Evolutionary conservation across 1,284 basidiomycete genomes (phyloP).

Genomic region (Leccinum solheimii): DNA sequence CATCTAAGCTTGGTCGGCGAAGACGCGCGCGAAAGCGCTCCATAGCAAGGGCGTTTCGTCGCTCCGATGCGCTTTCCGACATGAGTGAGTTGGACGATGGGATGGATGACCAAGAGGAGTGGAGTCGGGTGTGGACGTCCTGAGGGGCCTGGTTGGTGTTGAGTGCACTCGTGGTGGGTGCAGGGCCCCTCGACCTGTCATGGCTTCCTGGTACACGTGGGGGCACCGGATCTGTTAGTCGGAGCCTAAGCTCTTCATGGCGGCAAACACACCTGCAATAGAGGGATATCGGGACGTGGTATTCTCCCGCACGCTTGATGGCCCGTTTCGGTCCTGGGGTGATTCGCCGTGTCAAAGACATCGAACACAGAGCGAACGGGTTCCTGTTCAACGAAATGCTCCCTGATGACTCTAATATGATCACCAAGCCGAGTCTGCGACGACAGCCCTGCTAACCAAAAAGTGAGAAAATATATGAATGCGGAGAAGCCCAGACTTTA

Average conservation of each 20-base stretch:
- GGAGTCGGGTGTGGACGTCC: slow-evolving; percentile 23
- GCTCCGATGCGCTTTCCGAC: slow-evolving; percentile 44
- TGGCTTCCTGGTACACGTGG: slow-evolving; percentile 16
- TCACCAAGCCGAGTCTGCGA: slow-evolving; percentile 14
- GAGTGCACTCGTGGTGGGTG: slow-evolving; percentile 11
- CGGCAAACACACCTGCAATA: slow-evolving; percentile 18
- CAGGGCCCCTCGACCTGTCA: slow-evolving; percentile 19
- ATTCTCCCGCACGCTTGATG: slow-evolving; percentile 12
- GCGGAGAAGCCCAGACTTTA: slow-evolving; percentile 5
- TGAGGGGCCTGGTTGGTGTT: slow-evolving; percentile 15
- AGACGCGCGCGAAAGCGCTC: slow-evolving; percentile 30
- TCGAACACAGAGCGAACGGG: slow-evolving; percentile 32
- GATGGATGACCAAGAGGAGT: slow-evolving; percentile 31
- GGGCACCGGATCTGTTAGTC: slow-evolving; percentile 17
- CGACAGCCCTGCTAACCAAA: not conserved
- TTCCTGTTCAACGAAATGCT: slow-evolving; percentile 24
- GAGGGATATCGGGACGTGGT: slow-evolving; percentile 9
- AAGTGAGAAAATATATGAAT: slow-evolving; percentile 1
- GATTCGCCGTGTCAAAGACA: slow-evolving; percentile 27
- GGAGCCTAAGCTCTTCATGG: not conserved
- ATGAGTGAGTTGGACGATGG: slow-evolving; percentile 44
- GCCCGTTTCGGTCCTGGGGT: slow-evolving; percentile 20
- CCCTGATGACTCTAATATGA: slow-evolving; percentile 21
- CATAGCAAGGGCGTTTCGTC: slow-evolving; percentile 35
- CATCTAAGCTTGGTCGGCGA: slow-evolving; percentile 27